Conservation (phyloP, 176 grass and related monocot genomes). For the Musa itinerans region DNA sequence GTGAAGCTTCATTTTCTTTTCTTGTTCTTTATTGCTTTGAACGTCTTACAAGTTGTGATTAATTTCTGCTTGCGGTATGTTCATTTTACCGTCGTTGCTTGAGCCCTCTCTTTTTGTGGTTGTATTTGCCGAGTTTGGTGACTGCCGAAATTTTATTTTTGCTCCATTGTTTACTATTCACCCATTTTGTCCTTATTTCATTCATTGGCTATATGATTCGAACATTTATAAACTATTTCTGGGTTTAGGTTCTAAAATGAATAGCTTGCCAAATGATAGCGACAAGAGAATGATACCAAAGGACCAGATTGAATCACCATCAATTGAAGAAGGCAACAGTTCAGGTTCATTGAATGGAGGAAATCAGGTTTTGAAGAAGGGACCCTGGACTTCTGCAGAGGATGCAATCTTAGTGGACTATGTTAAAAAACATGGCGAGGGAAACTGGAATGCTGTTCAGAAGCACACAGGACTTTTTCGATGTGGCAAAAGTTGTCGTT, state of each 20-base stretch:
- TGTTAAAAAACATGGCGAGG: conserved; percentile 9
- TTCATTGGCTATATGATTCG: not conserved
- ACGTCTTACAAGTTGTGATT: not conserved
- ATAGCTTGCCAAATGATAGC: not conserved
- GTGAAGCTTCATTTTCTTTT: not conserved
- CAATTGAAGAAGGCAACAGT: conserved; percentile 4
- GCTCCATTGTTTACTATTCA: not conserved
- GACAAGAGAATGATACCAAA: conserved; percentile 5
- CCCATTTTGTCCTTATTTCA: not conserved
- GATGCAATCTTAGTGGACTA: conserved; percentile 6
- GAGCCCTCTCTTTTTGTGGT: not conserved
- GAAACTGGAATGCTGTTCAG: conserved; percentile 18
- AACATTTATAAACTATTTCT: not conserved
- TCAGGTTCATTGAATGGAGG: not conserved
- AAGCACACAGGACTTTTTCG: conserved; percentile 12
- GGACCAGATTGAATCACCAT: conserved; percentile 7
- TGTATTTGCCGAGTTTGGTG: not conserved
- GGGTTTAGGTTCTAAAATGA: conserved; percentile 1
- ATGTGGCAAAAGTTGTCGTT: conserved; percentile 8
- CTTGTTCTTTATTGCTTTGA: not conserved
- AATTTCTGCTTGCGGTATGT: not conserved
- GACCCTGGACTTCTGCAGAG: conserved; percentile 11
- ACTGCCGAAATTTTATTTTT: not conserved
- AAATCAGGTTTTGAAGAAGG: not conserved
- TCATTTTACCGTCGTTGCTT: not conserved